Conservation (phyloP, 306 rosid species). For the Fagus sylvatica region DNA sequence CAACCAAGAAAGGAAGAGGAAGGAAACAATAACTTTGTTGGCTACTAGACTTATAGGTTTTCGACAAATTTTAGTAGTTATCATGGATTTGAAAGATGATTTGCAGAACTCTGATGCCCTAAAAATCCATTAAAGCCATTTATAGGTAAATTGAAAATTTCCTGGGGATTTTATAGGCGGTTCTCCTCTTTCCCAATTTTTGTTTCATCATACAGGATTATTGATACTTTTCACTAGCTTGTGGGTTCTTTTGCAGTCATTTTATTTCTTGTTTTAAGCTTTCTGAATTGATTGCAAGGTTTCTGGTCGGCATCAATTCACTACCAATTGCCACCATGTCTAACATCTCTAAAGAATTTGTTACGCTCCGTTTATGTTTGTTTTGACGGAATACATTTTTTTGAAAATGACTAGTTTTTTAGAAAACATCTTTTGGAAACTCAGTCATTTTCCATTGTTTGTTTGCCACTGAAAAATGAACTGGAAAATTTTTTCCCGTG, state of each 20-base stretch:
- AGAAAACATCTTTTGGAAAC: too few relatives aligned
- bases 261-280: neutral
- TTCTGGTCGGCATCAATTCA: neutral
- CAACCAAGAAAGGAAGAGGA: constrained; percentile 82
- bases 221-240: neutral
- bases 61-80: constrained; percentile 24
- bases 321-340: neutral
- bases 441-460: too few relatives aligned
- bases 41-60: constrained; percentile 22
- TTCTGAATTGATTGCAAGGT: neutral
- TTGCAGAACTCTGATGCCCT: constrained; percentile 7
- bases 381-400: too few relatives aligned
- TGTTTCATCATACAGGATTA: neutral
- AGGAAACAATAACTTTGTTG: constrained; percentile 59
- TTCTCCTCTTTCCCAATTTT: neutral
- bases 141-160: constrained; percentile 9
- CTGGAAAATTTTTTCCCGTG: too few relatives aligned
- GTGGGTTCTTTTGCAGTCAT: neutral
- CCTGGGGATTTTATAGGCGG: neutral
- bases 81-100: constrained; percentile 21
- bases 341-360: too few relatives aligned
- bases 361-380: too few relatives aligned
- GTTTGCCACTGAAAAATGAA: too few relatives aligned
- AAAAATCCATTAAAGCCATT: neutral
- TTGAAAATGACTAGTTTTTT: too few relatives aligned